phyloP scores from a whole-genome alignment of 1,284 basidiomycete genomes.

The Austroboletus niveus region DNA sequence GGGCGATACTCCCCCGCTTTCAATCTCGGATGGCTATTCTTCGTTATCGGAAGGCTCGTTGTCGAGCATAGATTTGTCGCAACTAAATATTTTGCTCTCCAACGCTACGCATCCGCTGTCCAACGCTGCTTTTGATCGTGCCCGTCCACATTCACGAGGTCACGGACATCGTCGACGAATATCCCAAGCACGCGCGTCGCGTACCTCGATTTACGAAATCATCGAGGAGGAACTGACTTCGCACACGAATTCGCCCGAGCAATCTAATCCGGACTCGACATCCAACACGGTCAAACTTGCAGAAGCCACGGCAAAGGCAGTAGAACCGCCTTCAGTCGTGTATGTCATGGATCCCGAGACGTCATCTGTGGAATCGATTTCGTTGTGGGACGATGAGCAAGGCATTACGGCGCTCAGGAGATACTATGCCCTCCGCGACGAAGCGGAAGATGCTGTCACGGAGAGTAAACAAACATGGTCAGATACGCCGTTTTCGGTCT shows the following conservation, averaged over 20 bases:
- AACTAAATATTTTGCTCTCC: conserved; percentile 55
- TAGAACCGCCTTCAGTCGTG: conserved; percentile 38
- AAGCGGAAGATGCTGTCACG: conserved; percentile 62
- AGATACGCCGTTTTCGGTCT: conserved; percentile 73
- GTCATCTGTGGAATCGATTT: conserved; percentile 43
- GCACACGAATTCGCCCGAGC: conserved; percentile 24
- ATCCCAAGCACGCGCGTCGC: conserved; percentile 59
- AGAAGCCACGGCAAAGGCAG: conserved; percentile 29
- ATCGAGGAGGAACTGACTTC: conserved; percentile 67
- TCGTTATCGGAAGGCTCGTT: conserved; percentile 66
- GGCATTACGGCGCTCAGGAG: conserved; percentile 59
- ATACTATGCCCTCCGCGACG: conserved; percentile 67
- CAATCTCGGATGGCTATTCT: conserved; percentile 59
- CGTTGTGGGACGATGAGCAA: conserved; percentile 60
- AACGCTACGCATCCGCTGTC: conserved; percentile 40
- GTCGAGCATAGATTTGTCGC: conserved; percentile 70
- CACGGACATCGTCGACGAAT: conserved; percentile 68
- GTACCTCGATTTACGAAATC: conserved; percentile 72
- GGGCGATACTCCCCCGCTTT: conserved; percentile 68
- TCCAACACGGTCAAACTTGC: conserved; percentile 23
- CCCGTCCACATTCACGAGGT: conserved; percentile 52
- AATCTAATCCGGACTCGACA: conserved; percentile 1
- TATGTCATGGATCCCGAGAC: conserved; percentile 59
- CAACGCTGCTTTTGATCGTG: conserved; percentile 36
- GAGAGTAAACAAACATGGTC: conserved; percentile 66